Evolutionary conservation across 2,329 filamentous ascomycete species (phyloP), one percentile per base, ranked within the genome.

Genomic region (Colletotrichum eleusines): DNA sequence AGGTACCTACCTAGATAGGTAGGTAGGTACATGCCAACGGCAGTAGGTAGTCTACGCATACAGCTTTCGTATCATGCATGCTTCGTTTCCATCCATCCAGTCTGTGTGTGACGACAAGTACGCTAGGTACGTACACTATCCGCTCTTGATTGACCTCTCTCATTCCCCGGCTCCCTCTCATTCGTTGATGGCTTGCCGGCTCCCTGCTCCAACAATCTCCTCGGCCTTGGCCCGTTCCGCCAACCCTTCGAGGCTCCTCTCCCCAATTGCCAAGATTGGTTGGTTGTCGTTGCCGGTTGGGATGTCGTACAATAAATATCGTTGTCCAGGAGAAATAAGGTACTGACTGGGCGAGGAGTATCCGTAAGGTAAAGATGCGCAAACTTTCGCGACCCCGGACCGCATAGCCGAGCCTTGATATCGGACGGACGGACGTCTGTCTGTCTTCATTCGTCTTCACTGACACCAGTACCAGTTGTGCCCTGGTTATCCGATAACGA

Each of bases 41-140:
- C 31, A 33, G n/a, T n/a, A n/a, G n/a, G n/a, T n/a, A n/a, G n/a
- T n/a, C 31, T 7, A 33, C 31, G 31, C 31, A 4, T n/a, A 51
- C 50, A 58, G 23, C 67, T 42, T 16, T 60, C 66, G 50, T 31
- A 33, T 35, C 44, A 50, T 62, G 28, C 55, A 69, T 14, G 23
- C 40, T 59, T 33, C 51, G 33, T 57, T 62, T 26, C 63, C 63
- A 57, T 50, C 67, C n/a, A n/a, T 50, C 48, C 55, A 67, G 63
- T 66, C 69, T 71, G 59, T 69, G 59, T 71, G 69, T 72, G 69
- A 63, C 66, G 48, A 42, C 38, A 23, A 55, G 40, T 63, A 33
- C 58, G 51, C 50, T 71, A 68, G 58, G 51, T 63, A 53, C 68
- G n/a, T n/a, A n/a, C n/a, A n/a, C n/a, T n/a, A n/a, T n/a, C n/a